Evolutionary conservation across 129 eudicot genomes (phyloP).

Genomic region (Kitagawia praeruptora): DNA sequence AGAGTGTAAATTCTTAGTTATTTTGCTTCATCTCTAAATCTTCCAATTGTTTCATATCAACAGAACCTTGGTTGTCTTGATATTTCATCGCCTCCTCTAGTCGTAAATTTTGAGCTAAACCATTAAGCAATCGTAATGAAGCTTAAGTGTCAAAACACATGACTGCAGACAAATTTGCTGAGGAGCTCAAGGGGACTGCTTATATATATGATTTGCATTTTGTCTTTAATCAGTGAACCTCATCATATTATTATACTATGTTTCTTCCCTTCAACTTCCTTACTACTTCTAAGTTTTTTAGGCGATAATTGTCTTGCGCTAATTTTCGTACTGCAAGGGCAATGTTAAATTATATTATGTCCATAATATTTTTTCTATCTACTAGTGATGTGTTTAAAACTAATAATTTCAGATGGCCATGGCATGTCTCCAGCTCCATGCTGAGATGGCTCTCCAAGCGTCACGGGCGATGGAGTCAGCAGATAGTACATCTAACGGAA

Average conservation of each 20-base stretch:
- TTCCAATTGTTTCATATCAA: background rate
- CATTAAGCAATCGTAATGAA: background rate
- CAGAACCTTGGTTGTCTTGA: background rate
- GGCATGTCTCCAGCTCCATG: slow-evolving; percentile 83
- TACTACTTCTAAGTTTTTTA: background rate
- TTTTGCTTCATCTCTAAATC: background rate
- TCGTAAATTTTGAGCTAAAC: background rate
- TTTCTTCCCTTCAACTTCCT: background rate
- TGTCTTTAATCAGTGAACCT: background rate
- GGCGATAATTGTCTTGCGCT: background rate
- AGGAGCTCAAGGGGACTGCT: background rate
- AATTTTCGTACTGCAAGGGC: background rate
- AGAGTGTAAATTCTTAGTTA: background rate
- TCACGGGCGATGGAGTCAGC: slow-evolving; percentile 69
- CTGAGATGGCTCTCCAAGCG: slow-evolving; percentile 84
- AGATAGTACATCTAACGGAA: slow-evolving; percentile 25
- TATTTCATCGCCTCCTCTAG: background rate
- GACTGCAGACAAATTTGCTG: background rate
- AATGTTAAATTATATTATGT: background rate
- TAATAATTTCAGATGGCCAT: slow-evolving; percentile 63
- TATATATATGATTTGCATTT: background rate
- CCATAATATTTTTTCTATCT: background rate
- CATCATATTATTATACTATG: background rate
- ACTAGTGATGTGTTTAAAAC: background rate
- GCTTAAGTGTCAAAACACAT: background rate